Base-by-base conservation (phyloP, 2,329 filamentous ascomycete genomes). In the Alternaria conjuncta region DNA sequence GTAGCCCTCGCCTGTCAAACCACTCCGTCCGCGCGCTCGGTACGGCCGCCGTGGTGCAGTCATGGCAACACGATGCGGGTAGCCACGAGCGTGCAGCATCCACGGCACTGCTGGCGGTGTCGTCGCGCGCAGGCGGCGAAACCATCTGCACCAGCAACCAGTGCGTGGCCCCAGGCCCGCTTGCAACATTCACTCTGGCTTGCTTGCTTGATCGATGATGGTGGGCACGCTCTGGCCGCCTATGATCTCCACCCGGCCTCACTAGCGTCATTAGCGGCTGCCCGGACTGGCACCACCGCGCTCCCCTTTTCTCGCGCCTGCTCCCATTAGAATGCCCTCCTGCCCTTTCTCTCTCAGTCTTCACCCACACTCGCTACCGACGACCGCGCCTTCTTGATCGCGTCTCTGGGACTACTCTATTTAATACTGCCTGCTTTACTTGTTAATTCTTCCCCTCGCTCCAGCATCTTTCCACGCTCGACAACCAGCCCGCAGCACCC, bases 361-460 rank as follows among this genome's bases (percentile, higher is more conserved):
- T 71, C 63, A 66, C 55, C 66, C 64, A 71, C 69, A 54, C 56
- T 69, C 68, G 64, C 68, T 72, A 60, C 64, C 61, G 66, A 72
- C 67, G 69, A 67, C 58, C 62, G 71, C 66, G 62, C 67, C 63
- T 71, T 57, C 61, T 71, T 64, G 61, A 63, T 65, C 68, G 64
- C 68, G 67, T 63, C 60, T 57, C 65, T 65, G 66, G 60, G 63
- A 64, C 65, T 70, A 71, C 61, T 70, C 63, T 68, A 68, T 70
- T 72, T 75, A 75, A 76, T 76, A 69, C 66, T 68, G 58, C 66
- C 64, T 68, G 66, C 68, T 70, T 70, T 71, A 64, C 65, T 74
- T 70, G 68, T 70, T 79, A 79, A 75, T 80, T 77, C 76, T 75
- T 78, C 77, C 80, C 70, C 77, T 79, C 76, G 76, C 74, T 75